Percentiles rank a stretch among this genome's conserved stretches.
These are phyloP conservation scores for Linum trigynum DNA, from an alignment of 345 rosid species.

Conservation along the genomic window DNA sequence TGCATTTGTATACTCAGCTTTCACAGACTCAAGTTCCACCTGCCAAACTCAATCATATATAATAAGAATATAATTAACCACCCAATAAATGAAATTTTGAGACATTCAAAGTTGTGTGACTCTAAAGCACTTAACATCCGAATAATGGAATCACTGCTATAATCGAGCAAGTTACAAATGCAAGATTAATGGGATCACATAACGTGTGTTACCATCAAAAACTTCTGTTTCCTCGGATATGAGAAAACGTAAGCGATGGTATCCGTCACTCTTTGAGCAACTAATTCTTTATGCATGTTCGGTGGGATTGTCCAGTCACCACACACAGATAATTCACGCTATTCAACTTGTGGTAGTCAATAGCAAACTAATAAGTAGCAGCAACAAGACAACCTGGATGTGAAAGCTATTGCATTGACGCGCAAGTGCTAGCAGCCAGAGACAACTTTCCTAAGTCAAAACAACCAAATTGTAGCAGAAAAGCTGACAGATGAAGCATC, in stretches of 20 bases:
- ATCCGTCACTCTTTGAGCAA: neutral
- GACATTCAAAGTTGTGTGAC: neutral
- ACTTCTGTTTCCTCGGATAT: neutral
- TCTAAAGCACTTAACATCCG: neutral
- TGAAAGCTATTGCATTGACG: neutral
- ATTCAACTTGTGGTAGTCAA: neutral
- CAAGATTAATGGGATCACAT: neutral
- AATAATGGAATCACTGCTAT: neutral
- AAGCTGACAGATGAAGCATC: neutral
- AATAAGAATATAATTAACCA: neutral
- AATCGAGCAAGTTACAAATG: neutral
- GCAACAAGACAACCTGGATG: neutral
- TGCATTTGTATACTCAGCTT: constrained; percentile 60
- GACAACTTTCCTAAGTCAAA: neutral
- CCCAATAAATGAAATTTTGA: neutral
- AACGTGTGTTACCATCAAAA: neutral
- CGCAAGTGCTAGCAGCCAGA: neutral
- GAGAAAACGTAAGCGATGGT: neutral
- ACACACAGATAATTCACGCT: neutral
- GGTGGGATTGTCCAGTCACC: neutral
- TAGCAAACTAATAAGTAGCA: neutral
- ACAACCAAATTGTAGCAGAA: neutral
- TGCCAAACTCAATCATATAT: constrained; percentile 24
- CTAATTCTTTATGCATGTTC: neutral
- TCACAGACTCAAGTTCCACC: constrained; percentile 79